Base-by-base conservation (phyloP, 768 basidiomycete genomes). In the Collybia mongolica region DNA sequence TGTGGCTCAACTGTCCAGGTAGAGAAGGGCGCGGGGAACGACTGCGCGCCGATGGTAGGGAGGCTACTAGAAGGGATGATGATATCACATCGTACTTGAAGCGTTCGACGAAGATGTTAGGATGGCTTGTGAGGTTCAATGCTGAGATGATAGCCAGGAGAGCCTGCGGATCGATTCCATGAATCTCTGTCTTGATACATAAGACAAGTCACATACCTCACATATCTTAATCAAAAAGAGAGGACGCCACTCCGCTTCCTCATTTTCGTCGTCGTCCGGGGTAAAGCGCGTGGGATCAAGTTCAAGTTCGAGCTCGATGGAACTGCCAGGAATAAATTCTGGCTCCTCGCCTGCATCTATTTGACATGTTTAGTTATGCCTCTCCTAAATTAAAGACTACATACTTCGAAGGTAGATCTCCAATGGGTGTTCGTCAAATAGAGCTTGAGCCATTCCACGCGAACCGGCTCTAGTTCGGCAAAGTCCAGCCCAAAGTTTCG, bases 31-130 rank as follows among this genome's bases (percentile, higher is more conserved):
- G 69, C 58, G 38, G 67, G 62, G 35, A 74, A 66, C 56, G 65
- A 12, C 51, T 59, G 49, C 56, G 67, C 39, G 46, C 64, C 56
- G 55, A 77, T 67, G 24, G 77, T 56, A 36, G 82, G 60, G 49
- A 84, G 71, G 46, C 57, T 6, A 86, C 80, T n/a, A 91, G 75
- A 7, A 91, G 72, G 6, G 88, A 82, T 2, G 89, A 90, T 3
- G 89, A 89, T 52, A 91, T 90, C 3, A 91, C 80, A 52, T 81
- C 82, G 75, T 90, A 91, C 64, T 90, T 90, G 80, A 92, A 90
- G 37, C 79, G 84, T 66, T 92, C 89, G 7, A 81, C 79, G 57
- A 90, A 87, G 17, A 77, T 73, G 54, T 68, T 77, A 3, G 73
- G 64, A 5, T 71, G 63, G 51, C 55, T 65, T 20, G 74, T 59